Conservation (phyloP, 192 early-diverging fungal genomes). For the Coemansia sp. region DNA sequence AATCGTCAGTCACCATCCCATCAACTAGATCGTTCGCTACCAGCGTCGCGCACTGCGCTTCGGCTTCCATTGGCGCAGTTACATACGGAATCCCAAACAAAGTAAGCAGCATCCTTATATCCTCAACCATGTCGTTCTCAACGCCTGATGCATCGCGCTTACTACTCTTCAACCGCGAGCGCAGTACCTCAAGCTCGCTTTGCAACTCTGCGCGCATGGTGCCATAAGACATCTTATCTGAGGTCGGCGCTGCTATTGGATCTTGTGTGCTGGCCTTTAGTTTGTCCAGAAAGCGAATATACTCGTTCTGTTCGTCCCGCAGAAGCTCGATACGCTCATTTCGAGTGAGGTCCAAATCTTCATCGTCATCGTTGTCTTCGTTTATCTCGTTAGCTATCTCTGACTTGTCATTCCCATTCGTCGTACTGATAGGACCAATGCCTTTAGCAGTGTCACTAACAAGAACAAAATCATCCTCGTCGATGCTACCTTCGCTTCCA, state of each 20-base stretch:
- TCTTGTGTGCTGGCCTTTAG: constrained; percentile 15
- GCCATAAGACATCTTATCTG: constrained; percentile 1
- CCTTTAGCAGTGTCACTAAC: neutral
- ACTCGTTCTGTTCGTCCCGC: constrained; percentile 63
- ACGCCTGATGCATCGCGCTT: constrained; percentile 39
- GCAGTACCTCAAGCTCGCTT: constrained; percentile 30
- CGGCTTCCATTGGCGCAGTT: constrained; percentile 94
- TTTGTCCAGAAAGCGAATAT: constrained; percentile 59
- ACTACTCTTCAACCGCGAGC: constrained; percentile 32
- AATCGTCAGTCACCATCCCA: constrained; percentile 96
- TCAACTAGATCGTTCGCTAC: constrained; percentile 69
- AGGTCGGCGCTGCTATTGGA: neutral
- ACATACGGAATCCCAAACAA: constrained; percentile 96
- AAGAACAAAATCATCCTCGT: neutral
- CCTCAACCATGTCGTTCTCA: constrained; percentile 50
- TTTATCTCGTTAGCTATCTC: neutral
- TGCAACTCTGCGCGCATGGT: constrained; percentile 36
- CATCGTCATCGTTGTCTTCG: constrained; percentile 46
- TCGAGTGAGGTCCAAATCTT: constrained; percentile 28
- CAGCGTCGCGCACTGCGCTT: constrained; percentile 91
- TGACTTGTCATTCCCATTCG: neutral
- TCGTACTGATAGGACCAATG: neutral
- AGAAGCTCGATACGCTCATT: constrained; percentile 27
- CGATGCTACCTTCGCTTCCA: constrained; percentile 17
- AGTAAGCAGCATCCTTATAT: constrained; percentile 69